These are phyloP conservation scores for Brasilioporus rufonigricans DNA, from an alignment of 768 basidiomycete genomes.

Conservation along the genomic window DNA sequence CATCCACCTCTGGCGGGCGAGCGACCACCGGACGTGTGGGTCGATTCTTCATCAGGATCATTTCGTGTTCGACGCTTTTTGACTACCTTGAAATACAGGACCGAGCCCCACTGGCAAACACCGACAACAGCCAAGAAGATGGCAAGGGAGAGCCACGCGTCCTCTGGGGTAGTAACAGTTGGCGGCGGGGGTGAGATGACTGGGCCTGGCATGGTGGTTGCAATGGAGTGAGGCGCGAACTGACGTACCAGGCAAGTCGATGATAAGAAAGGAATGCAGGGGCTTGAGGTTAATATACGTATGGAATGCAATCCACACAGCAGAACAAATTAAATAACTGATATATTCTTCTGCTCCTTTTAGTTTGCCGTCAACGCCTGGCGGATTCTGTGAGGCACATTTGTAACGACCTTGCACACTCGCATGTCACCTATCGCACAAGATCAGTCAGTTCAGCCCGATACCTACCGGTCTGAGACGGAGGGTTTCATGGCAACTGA, in stretches of 20 bases:
- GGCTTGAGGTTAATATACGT: too few relatives aligned
- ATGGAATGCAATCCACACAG: too few relatives aligned
- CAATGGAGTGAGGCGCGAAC: not conserved
- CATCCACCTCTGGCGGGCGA: slow-evolving; percentile 26
- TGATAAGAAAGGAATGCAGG: too few relatives aligned
- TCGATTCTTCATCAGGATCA: slow-evolving; percentile 17
- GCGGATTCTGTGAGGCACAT: too few relatives aligned
- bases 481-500: not conserved
- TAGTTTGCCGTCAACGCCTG: too few relatives aligned
- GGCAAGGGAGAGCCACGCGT: slow-evolving; percentile 19
- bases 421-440: too few relatives aligned
- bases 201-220: not conserved
- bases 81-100: slow-evolving; percentile 21
- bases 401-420: too few relatives aligned
- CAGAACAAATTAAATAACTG: too few relatives aligned
- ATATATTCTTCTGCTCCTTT: too few relatives aligned
- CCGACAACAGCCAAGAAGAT: slow-evolving; percentile 19
- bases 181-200: not conserved
- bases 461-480: not conserved
- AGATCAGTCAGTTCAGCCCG: too few relatives aligned
- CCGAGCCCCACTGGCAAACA: slow-evolving; percentile 26
- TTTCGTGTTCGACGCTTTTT: not conserved
- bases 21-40: not conserved
- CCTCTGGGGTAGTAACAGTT: not conserved
- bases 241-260: not conserved